Evolutionary conservation across 2,329 filamentous ascomycete species (phyloP).

Genomic region (Cladophialophora yegresii): DNA sequence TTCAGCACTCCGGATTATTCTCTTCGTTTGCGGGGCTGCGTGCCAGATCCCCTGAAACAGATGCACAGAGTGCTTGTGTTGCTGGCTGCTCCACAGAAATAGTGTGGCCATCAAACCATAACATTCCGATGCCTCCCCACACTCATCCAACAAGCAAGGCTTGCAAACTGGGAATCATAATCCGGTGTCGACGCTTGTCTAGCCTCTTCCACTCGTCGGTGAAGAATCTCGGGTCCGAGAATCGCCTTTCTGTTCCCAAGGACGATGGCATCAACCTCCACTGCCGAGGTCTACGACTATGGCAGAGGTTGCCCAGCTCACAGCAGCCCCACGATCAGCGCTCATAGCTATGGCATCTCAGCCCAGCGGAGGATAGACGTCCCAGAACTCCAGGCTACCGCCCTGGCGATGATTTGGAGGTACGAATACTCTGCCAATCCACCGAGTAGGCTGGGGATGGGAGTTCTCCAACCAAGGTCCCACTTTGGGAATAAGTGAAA

Average conservation of each 20-base stretch:
- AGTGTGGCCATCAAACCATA: background rate
- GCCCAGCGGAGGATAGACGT: background rate
- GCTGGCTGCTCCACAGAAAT: background rate
- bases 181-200: background rate
- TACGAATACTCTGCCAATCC: too few relatives aligned
- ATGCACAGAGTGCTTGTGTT: background rate
- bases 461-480: background rate
- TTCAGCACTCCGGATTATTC: conserved; percentile 11
- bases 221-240: background rate
- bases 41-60: background rate
- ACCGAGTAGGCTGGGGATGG: too few relatives aligned
- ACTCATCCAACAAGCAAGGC: background rate
- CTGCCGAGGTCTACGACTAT: background rate
- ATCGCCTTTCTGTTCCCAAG: background rate
- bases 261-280: background rate
- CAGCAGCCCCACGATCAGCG: background rate
- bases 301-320: background rate
- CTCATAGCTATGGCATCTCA: background rate
- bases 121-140: background rate
- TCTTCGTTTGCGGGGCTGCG: background rate
- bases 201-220: background rate
- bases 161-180: background rate
- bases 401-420: background rate
- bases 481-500: background rate
- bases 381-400: background rate